These are phyloP conservation scores for Fusarium domesticum DNA, from an alignment of 2,329 filamentous ascomycete species.

Conservation along the genomic window DNA sequence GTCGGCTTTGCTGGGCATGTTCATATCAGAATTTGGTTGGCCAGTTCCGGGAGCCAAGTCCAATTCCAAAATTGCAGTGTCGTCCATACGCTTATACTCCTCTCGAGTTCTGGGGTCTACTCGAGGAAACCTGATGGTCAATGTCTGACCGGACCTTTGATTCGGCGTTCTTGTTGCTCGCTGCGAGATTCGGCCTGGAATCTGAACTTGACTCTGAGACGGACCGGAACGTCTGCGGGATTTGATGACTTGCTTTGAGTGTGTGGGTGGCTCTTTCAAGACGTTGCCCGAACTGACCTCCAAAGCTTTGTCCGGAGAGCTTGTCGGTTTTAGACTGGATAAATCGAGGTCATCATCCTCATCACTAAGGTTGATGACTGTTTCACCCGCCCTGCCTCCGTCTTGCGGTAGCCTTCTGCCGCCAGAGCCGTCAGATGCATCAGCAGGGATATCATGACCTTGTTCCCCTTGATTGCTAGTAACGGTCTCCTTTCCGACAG, in stretches of 20 bases:
- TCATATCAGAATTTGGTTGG: neutral
- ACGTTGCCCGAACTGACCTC: conserved; percentile 1
- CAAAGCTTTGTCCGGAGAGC: neutral
- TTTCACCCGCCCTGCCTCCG: neutral
- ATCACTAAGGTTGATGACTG: conserved; percentile 16
- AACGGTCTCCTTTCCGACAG: neutral
- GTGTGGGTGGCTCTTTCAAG: neutral
- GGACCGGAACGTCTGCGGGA: conserved; percentile 28
- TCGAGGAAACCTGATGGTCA: conserved; percentile 14
- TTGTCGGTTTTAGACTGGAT: neutral
- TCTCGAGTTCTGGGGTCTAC: conserved; percentile 3
- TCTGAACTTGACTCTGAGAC: conserved; percentile 29
- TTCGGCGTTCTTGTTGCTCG: conserved; percentile 16
- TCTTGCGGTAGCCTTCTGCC: neutral
- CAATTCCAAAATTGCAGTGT: too few relatives aligned
- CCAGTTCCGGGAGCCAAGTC: neutral
- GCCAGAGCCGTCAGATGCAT: neutral
- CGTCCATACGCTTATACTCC: conserved; percentile 13
- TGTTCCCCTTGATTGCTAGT: neutral
- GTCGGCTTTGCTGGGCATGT: neutral
- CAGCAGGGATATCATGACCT: neutral
- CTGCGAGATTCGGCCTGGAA: conserved; percentile 34
- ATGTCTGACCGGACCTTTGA: conserved; percentile 4
- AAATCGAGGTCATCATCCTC: conserved; percentile 27
- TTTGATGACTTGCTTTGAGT: conserved; percentile 8